A percentile compares a stretch with the other conserved stretches of the same genome.
These are phyloP conservation scores for Anthracocystis walkeri DNA, from an alignment of 1,284 basidiomycete genomes.

Conservation along the genomic window DNA sequence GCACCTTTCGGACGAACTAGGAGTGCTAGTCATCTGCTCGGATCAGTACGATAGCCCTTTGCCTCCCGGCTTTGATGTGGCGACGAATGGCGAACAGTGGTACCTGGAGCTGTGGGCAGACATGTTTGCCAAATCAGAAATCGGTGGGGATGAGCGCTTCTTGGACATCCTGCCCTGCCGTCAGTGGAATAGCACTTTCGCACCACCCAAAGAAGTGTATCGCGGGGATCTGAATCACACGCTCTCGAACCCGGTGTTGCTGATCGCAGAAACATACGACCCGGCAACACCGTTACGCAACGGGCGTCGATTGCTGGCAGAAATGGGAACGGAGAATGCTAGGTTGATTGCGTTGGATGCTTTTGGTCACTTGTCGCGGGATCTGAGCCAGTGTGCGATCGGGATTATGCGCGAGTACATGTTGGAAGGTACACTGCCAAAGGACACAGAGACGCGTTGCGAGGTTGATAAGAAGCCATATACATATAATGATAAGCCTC, in stretches of 20 bases:
- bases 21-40: slow-evolving; percentile 41
- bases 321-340: slow-evolving; percentile 48
- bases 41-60: slow-evolving; percentile 38
- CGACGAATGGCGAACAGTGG: slow-evolving; percentile 28
- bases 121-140: slow-evolving; percentile 32
- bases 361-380: slow-evolving; percentile 42
- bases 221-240: slow-evolving; percentile 30
- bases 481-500: neutral
- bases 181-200: slow-evolving; percentile 34
- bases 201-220: slow-evolving; percentile 35
- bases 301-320: slow-evolving; percentile 18
- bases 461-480: slow-evolving; percentile 39
- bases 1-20: slow-evolving; percentile 32
- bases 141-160: slow-evolving; percentile 43
- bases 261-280: slow-evolving; percentile 45
- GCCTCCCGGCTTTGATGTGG: slow-evolving; percentile 9
- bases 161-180: slow-evolving; percentile 46
- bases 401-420: slow-evolving; percentile 28
- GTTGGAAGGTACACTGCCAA: slow-evolving; percentile 31
- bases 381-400: slow-evolving; percentile 36
- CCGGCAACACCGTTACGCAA: slow-evolving; percentile 45
- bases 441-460: slow-evolving; percentile 24
- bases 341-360: slow-evolving; percentile 37
- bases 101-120: slow-evolving; percentile 31
- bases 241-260: slow-evolving; percentile 28